Conservation (phyloP, 306 rosid species). For the Inga leiocalycina region DNA sequence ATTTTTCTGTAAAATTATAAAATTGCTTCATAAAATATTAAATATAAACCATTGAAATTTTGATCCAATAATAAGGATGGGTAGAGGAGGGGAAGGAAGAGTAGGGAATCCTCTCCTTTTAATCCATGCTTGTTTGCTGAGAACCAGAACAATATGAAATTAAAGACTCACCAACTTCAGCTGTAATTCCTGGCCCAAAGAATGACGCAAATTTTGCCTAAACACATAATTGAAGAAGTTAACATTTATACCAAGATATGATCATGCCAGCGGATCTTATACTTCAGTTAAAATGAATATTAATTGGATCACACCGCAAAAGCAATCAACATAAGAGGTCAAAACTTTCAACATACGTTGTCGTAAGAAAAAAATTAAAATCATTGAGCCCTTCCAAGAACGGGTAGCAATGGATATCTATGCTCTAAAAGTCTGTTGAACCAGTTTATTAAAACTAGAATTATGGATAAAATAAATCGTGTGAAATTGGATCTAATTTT, state of each 20-base stretch:
- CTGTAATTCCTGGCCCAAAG: conserved; percentile 92
- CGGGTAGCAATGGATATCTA: background rate
- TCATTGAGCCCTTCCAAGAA: background rate
- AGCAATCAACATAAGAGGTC: background rate
- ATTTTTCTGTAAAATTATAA: too few species aligned
- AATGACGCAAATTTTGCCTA: conserved; percentile 90
- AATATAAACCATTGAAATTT: background rate
- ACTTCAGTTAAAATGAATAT: conserved; percentile 5
- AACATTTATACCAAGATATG: background rate
- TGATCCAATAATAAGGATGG: background rate
- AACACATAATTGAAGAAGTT: conserved; percentile 27
- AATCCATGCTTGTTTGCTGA: background rate
- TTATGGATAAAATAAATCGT: background rate
- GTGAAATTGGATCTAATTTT: background rate
- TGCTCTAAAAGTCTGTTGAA: background rate
- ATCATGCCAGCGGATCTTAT: conserved; percentile 17
- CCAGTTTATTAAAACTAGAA: background rate
- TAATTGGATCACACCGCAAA: conserved; percentile 22
- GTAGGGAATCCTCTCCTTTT: background rate
- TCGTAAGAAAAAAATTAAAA: background rate
- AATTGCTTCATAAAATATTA: background rate
- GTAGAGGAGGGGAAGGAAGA: background rate
- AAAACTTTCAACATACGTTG: conserved; percentile 1
- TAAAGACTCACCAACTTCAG: conserved; percentile 83
- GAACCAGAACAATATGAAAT: conserved; percentile 4